phyloP scores from a whole-genome alignment of 805 yeast genomes.

The Huiozyma sinensis region DNA sequence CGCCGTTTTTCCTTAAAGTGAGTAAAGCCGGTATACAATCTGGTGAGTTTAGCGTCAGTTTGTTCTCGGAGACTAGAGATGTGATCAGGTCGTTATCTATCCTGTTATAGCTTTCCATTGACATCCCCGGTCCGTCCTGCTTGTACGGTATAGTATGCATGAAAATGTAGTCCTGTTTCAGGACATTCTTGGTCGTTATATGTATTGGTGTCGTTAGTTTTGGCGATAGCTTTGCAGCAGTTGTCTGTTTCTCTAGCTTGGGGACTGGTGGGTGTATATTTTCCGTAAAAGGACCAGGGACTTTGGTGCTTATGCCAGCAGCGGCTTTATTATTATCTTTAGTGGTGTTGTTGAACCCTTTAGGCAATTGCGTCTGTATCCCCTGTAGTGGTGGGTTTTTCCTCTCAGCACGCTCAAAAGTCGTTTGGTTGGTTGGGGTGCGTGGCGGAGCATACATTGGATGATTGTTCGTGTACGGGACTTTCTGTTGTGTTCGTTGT shows the following conservation, averaged over 20 bases:
- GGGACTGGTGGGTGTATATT: too few relatives aligned
- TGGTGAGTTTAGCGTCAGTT: slow-evolving; percentile 4
- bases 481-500: too few relatives aligned
- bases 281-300: background rate
- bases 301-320: background rate
- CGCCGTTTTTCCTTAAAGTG: slow-evolving; percentile 14
- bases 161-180: slow-evolving; percentile 21
- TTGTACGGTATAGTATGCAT: slow-evolving; percentile 21
- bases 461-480: too few relatives aligned
- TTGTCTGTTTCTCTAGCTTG: background rate
- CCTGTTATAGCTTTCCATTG: slow-evolving; percentile 13
- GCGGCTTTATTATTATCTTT: background rate
- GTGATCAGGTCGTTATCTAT: slow-evolving; percentile 22
- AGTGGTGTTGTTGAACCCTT: too few relatives aligned
- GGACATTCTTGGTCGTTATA: slow-evolving; percentile 1
- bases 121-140: slow-evolving; percentile 18
- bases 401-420: too few relatives aligned
- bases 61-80: slow-evolving; percentile 11
- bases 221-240: background rate
- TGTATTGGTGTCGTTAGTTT: background rate
- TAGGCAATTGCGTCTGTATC: too few relatives aligned
- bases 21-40: slow-evolving; percentile 9
- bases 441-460: too few relatives aligned
- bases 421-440: too few relatives aligned
- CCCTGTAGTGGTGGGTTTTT: too few relatives aligned